These are phyloP conservation scores for Arabis hirsuta DNA, from an alignment of 345 rosid genomes.

Conservation along the genomic window DNA sequence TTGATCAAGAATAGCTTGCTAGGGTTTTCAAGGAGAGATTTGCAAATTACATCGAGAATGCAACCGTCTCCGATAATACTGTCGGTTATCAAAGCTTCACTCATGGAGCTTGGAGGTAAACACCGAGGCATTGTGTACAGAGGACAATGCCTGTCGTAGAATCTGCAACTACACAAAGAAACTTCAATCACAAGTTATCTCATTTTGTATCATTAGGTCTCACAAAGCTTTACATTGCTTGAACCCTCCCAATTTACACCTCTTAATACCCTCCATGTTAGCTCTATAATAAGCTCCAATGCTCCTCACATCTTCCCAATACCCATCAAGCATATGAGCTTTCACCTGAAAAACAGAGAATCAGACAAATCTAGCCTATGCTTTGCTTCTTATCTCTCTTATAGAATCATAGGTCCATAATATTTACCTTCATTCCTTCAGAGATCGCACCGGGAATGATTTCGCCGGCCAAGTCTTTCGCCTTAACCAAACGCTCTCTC, in stretches of 20 bases:
- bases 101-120: conserved; percentile 68
- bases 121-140: conserved; percentile 70
- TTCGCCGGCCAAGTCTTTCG: conserved; percentile 62
- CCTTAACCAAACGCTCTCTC: conserved; percentile 53
- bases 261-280: conserved; percentile 72
- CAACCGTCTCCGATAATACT: conserved; percentile 84
- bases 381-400: conserved; percentile 6
- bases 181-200: conserved; percentile 40
- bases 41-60: conserved; percentile 64
- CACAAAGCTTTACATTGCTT: conserved; percentile 41
- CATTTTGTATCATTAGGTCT: conserved; percentile 10
- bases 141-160: conserved; percentile 59
- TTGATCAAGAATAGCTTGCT: conserved; percentile 16
- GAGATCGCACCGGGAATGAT: conserved; percentile 72
- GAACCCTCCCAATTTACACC: conserved; percentile 37
- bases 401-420: neutral
- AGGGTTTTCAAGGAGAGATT: conserved; percentile 22
- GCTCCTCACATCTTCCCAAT: conserved; percentile 82
- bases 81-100: conserved; percentile 60
- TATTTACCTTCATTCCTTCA: conserved; percentile 69
- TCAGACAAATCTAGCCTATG: conserved; percentile 5
- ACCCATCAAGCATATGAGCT: conserved; percentile 67
- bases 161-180: conserved; percentile 49
- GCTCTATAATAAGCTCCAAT: conserved; percentile 72
- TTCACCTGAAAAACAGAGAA: conserved; percentile 54